A percentile compares a stretch with the other conserved stretches of the same genome.
Conservation (phyloP, 2,329 filamentous ascomycete genomes). For the Colletotrichum lentis region DNA sequence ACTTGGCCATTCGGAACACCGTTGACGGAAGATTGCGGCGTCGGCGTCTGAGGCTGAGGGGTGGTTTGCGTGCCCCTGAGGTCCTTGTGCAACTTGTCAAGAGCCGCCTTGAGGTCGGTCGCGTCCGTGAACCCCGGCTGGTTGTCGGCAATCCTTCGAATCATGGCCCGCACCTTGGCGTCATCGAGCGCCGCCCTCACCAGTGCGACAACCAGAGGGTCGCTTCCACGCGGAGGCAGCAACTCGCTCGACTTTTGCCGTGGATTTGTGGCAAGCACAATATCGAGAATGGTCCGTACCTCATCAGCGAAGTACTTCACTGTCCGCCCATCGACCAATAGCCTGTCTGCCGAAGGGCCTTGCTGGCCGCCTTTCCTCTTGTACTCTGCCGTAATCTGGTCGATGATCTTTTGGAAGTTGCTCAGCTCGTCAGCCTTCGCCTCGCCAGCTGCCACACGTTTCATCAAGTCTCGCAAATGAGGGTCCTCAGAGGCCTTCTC, state of each 20-base stretch:
- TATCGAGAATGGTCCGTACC: conserved; percentile 65
- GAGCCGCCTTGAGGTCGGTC: conserved; percentile 60
- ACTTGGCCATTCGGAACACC: conserved; percentile 46
- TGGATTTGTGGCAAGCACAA: conserved; percentile 67
- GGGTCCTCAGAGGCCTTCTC: conserved; percentile 78
- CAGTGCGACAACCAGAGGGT: conserved; percentile 64
- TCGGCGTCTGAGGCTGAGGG: conserved; percentile 42
- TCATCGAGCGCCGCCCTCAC: conserved; percentile 67
- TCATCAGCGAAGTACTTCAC: conserved; percentile 69
- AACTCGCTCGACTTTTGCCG: conserved; percentile 63
- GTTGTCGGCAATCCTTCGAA: conserved; percentile 62
- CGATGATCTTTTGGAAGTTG: conserved; percentile 82
- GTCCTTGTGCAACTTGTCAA: conserved; percentile 57
- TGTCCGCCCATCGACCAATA: conserved; percentile 63
- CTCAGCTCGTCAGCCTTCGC: conserved; percentile 73
- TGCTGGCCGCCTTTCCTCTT: conserved; percentile 60
- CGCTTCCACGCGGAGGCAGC: conserved; percentile 61
- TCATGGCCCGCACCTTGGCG: conserved; percentile 57
- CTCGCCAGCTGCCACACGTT: conserved; percentile 78
- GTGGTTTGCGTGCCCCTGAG: conserved; percentile 44
- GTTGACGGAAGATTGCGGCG: conserved; percentile 47
- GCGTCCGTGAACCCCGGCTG: conserved; percentile 62
- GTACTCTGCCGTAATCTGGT: conserved; percentile 73
- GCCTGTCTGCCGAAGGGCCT: conserved; percentile 62
- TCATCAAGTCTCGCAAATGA: conserved; percentile 80